A percentile compares a stretch with the other conserved stretches of the same genome.
These are phyloP conservation scores for Aspergillus hiratsukae DNA, from an alignment of 2,329 filamentous ascomycete species.

Conservation along the genomic window DNA sequence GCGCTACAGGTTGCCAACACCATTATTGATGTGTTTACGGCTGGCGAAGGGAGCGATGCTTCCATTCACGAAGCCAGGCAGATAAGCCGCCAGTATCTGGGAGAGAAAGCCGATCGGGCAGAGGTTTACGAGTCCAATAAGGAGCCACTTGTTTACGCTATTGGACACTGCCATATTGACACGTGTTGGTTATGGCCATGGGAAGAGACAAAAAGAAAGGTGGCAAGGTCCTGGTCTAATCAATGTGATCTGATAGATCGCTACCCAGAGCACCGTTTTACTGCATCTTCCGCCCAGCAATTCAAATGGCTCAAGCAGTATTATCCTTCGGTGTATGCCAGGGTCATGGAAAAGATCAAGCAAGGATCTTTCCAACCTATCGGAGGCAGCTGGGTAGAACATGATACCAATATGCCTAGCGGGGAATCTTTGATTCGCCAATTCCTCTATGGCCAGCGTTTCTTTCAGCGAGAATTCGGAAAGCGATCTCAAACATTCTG, in stretches of 20 bases:
- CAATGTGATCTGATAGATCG: constrained; percentile 93
- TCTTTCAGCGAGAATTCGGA: constrained; percentile 91
- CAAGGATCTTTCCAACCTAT: constrained; percentile 90
- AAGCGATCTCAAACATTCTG: constrained; percentile 88
- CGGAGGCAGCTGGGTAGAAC: constrained; percentile 97
- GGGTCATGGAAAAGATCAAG: constrained; percentile 86
- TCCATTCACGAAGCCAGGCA: too few species aligned
- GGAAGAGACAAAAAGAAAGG: constrained; percentile 95
- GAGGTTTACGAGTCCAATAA: too few species aligned
- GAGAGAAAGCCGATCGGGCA: too few species aligned
- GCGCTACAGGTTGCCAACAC: too few species aligned
- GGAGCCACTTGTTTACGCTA: constrained; percentile 61
- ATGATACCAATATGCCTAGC: constrained; percentile 95
- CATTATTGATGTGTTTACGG: too few species aligned
- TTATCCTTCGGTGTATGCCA: constrained; percentile 83
- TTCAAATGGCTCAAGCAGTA: constrained; percentile 93
- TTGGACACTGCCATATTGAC: constrained; percentile 97
- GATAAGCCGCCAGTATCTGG: too few species aligned
- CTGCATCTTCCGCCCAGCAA: constrained; percentile 81
- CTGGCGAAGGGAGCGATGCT: too few species aligned
- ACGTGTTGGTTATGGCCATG: constrained; percentile 99
- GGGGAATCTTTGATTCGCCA: constrained; percentile 92
- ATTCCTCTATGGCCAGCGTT: constrained; percentile 91
- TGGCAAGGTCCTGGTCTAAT: constrained; percentile 92
- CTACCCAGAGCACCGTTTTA: constrained; percentile 90